Percentiles rank a stretch among this genome's conserved stretches.
These are phyloP conservation scores for Aspergillus aculeatus DNA, from an alignment of 2,329 filamentous ascomycete species.

Conservation along the genomic window DNA sequence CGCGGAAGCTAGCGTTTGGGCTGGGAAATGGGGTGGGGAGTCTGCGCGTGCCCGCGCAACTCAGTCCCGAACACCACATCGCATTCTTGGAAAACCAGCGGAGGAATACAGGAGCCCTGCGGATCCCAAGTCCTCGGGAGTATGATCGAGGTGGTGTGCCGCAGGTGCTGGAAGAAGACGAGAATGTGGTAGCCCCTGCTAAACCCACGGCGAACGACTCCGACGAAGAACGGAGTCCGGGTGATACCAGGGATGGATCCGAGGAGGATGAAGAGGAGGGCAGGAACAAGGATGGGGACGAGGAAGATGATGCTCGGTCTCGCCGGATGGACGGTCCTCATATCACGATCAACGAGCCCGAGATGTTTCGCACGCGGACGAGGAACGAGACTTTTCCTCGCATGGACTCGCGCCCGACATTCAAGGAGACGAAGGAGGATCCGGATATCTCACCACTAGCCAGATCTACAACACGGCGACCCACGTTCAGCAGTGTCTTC, in stretches of 20 bases:
- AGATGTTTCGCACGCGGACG: constrained; percentile 35
- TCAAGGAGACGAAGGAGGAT: constrained; percentile 32
- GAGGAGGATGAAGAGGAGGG: constrained; percentile 15
- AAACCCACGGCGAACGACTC: constrained; percentile 26
- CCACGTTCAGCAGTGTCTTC: constrained; percentile 34
- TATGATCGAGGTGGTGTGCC: constrained; percentile 80
- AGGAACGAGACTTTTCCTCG: constrained; percentile 40
- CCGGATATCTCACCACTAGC: constrained; percentile 26
- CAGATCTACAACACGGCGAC: constrained; percentile 26
- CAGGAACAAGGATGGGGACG: constrained; percentile 15
- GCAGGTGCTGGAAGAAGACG: constrained; percentile 53
- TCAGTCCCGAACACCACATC: constrained; percentile 75
- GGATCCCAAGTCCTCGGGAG: constrained; percentile 89
- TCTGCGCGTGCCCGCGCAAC: constrained; percentile 52
- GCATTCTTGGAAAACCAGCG: constrained; percentile 84
- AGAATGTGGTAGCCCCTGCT: constrained; percentile 29
- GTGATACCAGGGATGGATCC: constrained; percentile 1
- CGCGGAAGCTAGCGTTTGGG: constrained; percentile 12
- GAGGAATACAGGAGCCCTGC: constrained; percentile 70
- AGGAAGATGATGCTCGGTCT: constrained; percentile 21
- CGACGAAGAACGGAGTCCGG: constrained; percentile 17
- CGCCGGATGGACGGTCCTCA: constrained; percentile 35
- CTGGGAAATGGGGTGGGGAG: constrained; percentile 51
- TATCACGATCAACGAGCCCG: constrained; percentile 51
- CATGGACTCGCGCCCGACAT: constrained; percentile 36